These are phyloP conservation scores for Thraustochytrium sp. DNA, from an alignment of 352 stramenopile genomes.

Conservation along the genomic window DNA sequence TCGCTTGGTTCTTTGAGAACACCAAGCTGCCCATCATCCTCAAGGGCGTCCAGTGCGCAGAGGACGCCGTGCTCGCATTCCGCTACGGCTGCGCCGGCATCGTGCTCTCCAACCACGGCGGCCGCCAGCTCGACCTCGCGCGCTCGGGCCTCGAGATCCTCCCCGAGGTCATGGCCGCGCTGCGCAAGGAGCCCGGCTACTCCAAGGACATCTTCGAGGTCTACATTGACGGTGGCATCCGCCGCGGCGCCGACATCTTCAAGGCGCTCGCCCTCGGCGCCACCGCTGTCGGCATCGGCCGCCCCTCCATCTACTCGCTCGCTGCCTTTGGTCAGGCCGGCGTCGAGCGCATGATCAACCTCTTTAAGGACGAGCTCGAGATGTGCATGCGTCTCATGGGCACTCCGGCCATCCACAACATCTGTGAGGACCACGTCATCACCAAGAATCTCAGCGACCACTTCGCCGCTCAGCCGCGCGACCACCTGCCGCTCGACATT, in stretches of 20 bases:
- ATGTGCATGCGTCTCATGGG: conserved; percentile 77
- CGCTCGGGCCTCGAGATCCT: conserved; percentile 82
- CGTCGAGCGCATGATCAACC: conserved; percentile 74
- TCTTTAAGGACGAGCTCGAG: conserved; percentile 83
- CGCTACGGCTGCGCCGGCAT: conserved; percentile 81
- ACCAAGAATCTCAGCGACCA: conserved; percentile 13
- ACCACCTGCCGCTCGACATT: background rate
- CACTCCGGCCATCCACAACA: conserved; percentile 53
- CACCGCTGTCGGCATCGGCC: conserved; percentile 85
- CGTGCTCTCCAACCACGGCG: conserved; percentile 88
- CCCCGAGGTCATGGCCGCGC: conserved; percentile 74
- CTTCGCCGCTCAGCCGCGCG: conserved; percentile 2
- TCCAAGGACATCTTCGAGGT: conserved; percentile 62
- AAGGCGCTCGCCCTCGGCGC: conserved; percentile 85
- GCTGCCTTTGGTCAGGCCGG: conserved; percentile 77
- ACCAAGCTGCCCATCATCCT: conserved; percentile 80
- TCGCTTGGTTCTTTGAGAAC: conserved; percentile 58
- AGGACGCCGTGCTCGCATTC: conserved; percentile 80
- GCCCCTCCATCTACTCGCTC: conserved; percentile 87
- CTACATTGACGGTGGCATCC: conserved; percentile 86
- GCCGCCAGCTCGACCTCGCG: conserved; percentile 79
- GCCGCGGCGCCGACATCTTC: conserved; percentile 88
- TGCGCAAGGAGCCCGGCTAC: conserved; percentile 60
- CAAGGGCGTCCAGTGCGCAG: conserved; percentile 84
- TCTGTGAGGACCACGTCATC: conserved; percentile 17